Conservation (phyloP, 371 early-diverging fungal genomes). For the Chytridiales sp. region DNA sequence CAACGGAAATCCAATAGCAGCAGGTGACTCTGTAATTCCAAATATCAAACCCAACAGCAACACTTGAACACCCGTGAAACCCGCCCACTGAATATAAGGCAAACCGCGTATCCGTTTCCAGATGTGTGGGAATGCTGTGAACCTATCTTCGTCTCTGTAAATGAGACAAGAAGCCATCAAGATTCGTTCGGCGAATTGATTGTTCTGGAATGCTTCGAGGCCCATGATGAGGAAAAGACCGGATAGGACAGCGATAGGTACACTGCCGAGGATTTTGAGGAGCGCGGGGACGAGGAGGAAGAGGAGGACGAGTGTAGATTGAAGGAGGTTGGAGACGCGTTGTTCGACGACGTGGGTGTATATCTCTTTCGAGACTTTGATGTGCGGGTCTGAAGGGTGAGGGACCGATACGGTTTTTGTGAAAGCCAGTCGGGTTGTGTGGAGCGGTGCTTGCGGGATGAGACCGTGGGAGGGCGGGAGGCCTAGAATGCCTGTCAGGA, state of each 20-base stretch:
- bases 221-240: conserved; percentile 30
- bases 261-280: conserved; percentile 1
- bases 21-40: too few species aligned
- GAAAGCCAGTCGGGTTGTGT: conserved; percentile 18
- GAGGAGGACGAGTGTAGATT: conserved; percentile 14
- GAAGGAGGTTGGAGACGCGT: conserved; percentile 13
- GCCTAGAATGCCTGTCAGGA: conserved; percentile 21
- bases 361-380: too few species aligned
- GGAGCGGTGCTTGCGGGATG: conserved; percentile 32
- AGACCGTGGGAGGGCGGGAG: conserved; percentile 22
- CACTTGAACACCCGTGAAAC: too few species aligned
- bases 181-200: conserved; percentile 18
- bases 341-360: conserved; percentile 18
- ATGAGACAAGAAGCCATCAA: too few species aligned
- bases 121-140: too few species aligned
- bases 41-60: too few species aligned
- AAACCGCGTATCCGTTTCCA: too few species aligned
- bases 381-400: conserved; percentile 1
- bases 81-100: too few species aligned
- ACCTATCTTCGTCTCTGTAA: too few species aligned
- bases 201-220: conserved; percentile 13
- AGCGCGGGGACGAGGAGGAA: conserved; percentile 17
- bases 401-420: neutral
- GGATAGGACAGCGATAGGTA: conserved; percentile 23
- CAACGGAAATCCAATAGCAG: too few species aligned